Conservation (phyloP, 371 early-diverging fungal species). For the Saksenaea vasiformis region DNA sequence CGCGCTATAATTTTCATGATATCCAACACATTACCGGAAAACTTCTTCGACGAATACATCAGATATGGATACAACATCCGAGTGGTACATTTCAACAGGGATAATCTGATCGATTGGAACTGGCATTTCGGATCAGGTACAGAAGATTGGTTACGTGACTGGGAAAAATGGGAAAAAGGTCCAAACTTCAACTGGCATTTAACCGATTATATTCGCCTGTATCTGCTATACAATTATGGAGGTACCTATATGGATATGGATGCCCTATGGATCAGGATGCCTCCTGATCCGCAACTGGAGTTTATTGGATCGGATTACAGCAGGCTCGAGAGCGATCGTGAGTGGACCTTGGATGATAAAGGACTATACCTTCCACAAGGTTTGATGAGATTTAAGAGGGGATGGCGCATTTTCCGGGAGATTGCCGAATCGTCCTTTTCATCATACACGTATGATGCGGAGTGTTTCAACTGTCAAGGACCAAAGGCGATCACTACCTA, state of each 20-base stretch:
- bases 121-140: slow-evolving; percentile 69
- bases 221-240: slow-evolving; percentile 66
- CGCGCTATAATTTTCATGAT: slow-evolving; percentile 63
- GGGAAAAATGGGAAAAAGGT: slow-evolving; percentile 62
- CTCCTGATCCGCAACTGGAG: slow-evolving; percentile 56
- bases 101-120: slow-evolving; percentile 53
- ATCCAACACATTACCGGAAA: slow-evolving; percentile 54
- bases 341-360: slow-evolving; percentile 63
- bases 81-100: slow-evolving; percentile 59
- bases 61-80: slow-evolving; percentile 63
- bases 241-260: slow-evolving; percentile 77
- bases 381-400: slow-evolving; percentile 66
- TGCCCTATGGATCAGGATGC: slow-evolving; percentile 65
- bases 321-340: slow-evolving; percentile 44
- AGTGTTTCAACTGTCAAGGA: slow-evolving; percentile 68
- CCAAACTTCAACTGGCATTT: slow-evolving; percentile 62
- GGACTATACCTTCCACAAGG: slow-evolving; percentile 66
- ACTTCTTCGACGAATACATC: slow-evolving; percentile 59
- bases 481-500: slow-evolving; percentile 66
- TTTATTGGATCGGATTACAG: slow-evolving; percentile 67
- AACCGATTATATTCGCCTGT: slow-evolving; percentile 61
- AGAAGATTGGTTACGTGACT: slow-evolving; percentile 58
- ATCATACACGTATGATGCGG: slow-evolving; percentile 53
- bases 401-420: slow-evolving; percentile 63
- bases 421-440: slow-evolving; percentile 61